Evolutionary conservation across 2,329 filamentous ascomycete species (phyloP).

Genomic region (Ceratocystiopsis brevicomis): DNA sequence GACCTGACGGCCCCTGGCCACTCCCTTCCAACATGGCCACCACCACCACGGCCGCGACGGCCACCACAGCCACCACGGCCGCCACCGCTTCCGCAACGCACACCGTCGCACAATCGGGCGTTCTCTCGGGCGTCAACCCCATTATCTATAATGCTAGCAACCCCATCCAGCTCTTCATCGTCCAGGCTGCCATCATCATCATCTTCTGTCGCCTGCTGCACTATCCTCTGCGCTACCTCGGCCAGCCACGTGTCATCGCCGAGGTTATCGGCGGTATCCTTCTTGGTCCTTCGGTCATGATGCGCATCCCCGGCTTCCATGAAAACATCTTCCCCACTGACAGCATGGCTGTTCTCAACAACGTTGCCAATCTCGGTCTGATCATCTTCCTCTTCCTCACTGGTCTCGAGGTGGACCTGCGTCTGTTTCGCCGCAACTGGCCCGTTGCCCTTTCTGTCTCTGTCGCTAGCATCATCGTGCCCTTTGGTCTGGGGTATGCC

Average conservation of each 20-base stretch:
- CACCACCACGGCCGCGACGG: constrained; percentile 7
- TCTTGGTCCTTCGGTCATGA: constrained; percentile 74
- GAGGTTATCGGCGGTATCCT: constrained; percentile 66
- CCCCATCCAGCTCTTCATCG: constrained; percentile 50
- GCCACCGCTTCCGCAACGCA: no score
- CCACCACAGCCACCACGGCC: constrained; percentile 2
- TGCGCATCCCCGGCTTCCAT: constrained; percentile 63
- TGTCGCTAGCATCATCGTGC: constrained; percentile 59
- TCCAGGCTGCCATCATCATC: constrained; percentile 48
- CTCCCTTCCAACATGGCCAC: constrained; percentile 10
- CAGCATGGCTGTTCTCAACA: constrained; percentile 56
- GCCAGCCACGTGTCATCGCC: constrained; percentile 51
- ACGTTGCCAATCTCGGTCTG: constrained; percentile 68
- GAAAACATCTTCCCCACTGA: constrained; percentile 55
- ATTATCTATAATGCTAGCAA: constrained; percentile 41
- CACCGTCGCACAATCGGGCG: constrained; percentile 19
- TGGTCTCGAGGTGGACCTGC: constrained; percentile 68
- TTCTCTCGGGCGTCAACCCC: constrained; percentile 47
- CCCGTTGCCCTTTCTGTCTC: constrained; percentile 59
- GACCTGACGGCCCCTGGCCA: no score
- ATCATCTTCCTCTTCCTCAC: constrained; percentile 77
- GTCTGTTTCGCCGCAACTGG: constrained; percentile 65
- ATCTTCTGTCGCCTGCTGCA: constrained; percentile 55
- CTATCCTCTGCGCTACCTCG: constrained; percentile 49
- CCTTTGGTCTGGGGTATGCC: constrained; percentile 64